These are phyloP conservation scores for Floccularia luteovirens DNA, from an alignment of 768 basidiomycete species.

Conservation along the genomic window DNA sequence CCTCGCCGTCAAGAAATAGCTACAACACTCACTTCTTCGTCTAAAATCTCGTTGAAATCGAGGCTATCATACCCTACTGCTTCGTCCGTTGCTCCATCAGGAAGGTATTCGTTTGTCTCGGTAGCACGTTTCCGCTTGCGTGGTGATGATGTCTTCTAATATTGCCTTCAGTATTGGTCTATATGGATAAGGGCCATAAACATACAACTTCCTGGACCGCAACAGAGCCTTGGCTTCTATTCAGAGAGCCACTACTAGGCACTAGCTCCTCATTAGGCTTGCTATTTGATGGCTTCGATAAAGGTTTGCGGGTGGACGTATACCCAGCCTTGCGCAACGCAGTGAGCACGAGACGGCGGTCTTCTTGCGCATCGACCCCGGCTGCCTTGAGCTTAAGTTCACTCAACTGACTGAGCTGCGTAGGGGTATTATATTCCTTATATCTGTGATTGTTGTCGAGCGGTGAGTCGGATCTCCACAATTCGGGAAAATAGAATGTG, in stretches of 20 bases:
- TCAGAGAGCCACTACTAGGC: too few species aligned
- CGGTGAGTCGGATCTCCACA: neutral
- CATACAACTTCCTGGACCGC: too few species aligned
- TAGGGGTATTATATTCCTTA: slow-evolving; percentile 58
- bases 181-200: too few species aligned
- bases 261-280: too few species aligned
- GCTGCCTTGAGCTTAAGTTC: slow-evolving; percentile 49
- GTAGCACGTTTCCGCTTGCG: slow-evolving; percentile 47
- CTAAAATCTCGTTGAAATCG: slow-evolving; percentile 66
- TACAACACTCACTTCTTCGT: slow-evolving; percentile 49
- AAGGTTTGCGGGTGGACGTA: slow-evolving; percentile 19
- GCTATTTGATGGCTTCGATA: slow-evolving; percentile 12
- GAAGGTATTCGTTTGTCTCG: slow-evolving; percentile 52
- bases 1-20: neutral
- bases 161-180: slow-evolving; percentile 28
- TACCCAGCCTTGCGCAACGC: slow-evolving; percentile 65
- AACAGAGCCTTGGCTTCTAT: too few species aligned
- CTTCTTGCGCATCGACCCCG: slow-evolving; percentile 59
- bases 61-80: slow-evolving; percentile 43
- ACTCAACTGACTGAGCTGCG: slow-evolving; percentile 47
- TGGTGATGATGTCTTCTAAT: slow-evolving; percentile 37
- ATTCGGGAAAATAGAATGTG: slow-evolving; percentile 1
- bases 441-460: slow-evolving; percentile 36
- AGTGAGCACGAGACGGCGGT: slow-evolving; percentile 48
- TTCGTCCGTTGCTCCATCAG: slow-evolving; percentile 42